phyloP scores from a whole-genome alignment of 495 filamentous ascomycete species.

The Paragyromitra xinjiangensis region DNA sequence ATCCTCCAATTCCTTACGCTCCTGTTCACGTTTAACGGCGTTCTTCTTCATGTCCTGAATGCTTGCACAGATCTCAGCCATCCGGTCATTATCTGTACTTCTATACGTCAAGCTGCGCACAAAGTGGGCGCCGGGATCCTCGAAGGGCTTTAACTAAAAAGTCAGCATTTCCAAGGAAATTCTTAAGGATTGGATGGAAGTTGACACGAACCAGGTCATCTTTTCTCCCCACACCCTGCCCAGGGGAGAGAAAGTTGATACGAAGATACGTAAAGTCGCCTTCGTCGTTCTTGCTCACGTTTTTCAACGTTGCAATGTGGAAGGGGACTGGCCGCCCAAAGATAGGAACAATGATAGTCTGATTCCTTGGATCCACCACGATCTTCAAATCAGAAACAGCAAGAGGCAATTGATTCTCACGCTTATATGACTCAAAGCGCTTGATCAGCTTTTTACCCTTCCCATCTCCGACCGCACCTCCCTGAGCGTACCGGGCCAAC shows the following conservation, averaged over 20 bases:
- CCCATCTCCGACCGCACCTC: constrained; percentile 76
- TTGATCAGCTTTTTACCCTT: constrained; percentile 99
- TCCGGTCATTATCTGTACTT: constrained; percentile 84
- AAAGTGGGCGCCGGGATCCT: constrained; percentile 94
- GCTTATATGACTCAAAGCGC: constrained; percentile 98
- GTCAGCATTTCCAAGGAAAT: constrained; percentile 41
- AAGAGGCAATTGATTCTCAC: constrained; percentile 90
- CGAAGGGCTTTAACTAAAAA: constrained; percentile 76
- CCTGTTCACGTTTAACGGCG: constrained; percentile 86
- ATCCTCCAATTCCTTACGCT: constrained; percentile 99
- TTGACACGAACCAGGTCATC: constrained; percentile 69
- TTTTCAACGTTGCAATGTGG: constrained; percentile 99
- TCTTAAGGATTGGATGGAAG: constrained; percentile 3
- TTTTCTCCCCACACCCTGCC: constrained; percentile 96
- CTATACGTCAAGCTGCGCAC: constrained; percentile 93
- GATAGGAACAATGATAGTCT: constrained; percentile 90
- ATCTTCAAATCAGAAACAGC: constrained; percentile 85
- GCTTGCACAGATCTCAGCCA: constrained; percentile 85
- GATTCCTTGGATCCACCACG: constrained; percentile 87
- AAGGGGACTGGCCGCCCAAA: constrained; percentile 98
- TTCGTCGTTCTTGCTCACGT: constrained; percentile 92
- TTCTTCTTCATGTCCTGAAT: constrained; percentile 95
- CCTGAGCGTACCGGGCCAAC: constrained; percentile 76
- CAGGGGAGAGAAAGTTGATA: constrained; percentile 96
- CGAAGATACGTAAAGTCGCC: constrained; percentile 91